Evolutionary conservation across 2,329 filamentous ascomycete genomes (phyloP).

Genomic region (Hymenoscyphus linearis): DNA sequence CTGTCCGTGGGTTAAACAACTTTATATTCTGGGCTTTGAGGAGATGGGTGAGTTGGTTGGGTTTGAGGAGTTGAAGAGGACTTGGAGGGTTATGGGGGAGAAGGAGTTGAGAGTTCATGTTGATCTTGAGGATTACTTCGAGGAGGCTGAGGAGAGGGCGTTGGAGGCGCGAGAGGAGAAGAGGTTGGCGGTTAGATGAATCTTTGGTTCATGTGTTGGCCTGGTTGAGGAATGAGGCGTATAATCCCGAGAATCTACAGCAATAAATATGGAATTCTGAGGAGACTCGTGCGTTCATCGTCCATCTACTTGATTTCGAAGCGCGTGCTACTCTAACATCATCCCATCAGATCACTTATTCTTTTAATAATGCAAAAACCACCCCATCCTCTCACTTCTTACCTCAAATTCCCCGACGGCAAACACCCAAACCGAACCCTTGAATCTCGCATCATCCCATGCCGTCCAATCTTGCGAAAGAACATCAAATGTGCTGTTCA

Average conservation of each 20-base stretch:
- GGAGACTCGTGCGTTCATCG: neutral
- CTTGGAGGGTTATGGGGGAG: slow-evolving; percentile 53
- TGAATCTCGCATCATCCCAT: too few relatives aligned
- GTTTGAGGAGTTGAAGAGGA: slow-evolving; percentile 43
- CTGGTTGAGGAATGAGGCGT: too few relatives aligned
- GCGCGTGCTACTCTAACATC: neutral
- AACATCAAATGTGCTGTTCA: too few relatives aligned
- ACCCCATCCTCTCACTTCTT: too few relatives aligned
- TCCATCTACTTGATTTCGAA: neutral
- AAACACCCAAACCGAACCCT: too few relatives aligned
- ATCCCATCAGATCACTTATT: too few relatives aligned
- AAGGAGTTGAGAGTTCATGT: slow-evolving; percentile 56
- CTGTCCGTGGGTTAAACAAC: slow-evolving; percentile 59
- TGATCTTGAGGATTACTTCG: slow-evolving; percentile 42
- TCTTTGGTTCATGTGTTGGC: neutral
- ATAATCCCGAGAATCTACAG: too few relatives aligned
- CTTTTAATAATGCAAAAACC: too few relatives aligned
- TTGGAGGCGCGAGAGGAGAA: neutral
- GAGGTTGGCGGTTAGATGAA: slow-evolving; percentile 6
- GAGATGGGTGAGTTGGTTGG: slow-evolving; percentile 28
- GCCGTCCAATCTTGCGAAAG: too few relatives aligned
- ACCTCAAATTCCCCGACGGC: too few relatives aligned
- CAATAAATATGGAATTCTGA: neutral
- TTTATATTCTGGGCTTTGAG: slow-evolving; percentile 52
- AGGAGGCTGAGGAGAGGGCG: slow-evolving; percentile 19